phyloP scores from a whole-genome alignment of 192 early-diverging fungal species.

The Mortierella alpina region DNA sequence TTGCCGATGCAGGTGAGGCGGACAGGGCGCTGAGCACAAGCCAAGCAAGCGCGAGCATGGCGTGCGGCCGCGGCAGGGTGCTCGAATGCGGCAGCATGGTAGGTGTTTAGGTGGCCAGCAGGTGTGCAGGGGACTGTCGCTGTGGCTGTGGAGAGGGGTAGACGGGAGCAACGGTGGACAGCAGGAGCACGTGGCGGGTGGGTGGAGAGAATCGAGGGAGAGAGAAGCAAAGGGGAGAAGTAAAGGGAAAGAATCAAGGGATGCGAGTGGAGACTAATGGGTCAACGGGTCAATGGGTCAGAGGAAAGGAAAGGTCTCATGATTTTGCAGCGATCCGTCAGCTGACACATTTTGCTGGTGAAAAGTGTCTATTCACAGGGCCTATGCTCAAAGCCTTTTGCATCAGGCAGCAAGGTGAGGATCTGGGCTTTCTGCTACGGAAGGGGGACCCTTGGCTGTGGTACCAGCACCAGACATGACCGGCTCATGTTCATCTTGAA shows the following conservation, averaged over 20 bases:
- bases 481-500: too few relatives aligned
- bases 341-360: too few relatives aligned
- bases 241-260: not conserved
- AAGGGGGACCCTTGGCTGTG: too few relatives aligned
- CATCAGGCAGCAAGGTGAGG: too few relatives aligned
- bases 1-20: slow-evolving; percentile 14
- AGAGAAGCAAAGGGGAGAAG: not conserved
- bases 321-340: too few relatives aligned
- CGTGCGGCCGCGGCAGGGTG: slow-evolving; percentile 1
- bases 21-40: slow-evolving; percentile 13
- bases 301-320: too few relatives aligned
- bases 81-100: slow-evolving; percentile 5
- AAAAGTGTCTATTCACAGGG: too few relatives aligned
- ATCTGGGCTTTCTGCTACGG: too few relatives aligned
- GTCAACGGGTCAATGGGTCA: too few relatives aligned
- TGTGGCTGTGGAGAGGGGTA: not conserved
- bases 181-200: not conserved
- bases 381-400: too few relatives aligned
- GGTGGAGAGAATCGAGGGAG: slow-evolving; percentile 2
- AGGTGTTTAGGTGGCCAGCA: not conserved
- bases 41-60: not conserved
- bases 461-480: too few relatives aligned
- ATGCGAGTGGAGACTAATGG: too few relatives aligned
- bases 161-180: not conserved
- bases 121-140: not conserved